phyloP scores from a whole-genome alignment of 2,329 filamentous ascomycete genomes.

The Fusarium newnesense region DNA sequence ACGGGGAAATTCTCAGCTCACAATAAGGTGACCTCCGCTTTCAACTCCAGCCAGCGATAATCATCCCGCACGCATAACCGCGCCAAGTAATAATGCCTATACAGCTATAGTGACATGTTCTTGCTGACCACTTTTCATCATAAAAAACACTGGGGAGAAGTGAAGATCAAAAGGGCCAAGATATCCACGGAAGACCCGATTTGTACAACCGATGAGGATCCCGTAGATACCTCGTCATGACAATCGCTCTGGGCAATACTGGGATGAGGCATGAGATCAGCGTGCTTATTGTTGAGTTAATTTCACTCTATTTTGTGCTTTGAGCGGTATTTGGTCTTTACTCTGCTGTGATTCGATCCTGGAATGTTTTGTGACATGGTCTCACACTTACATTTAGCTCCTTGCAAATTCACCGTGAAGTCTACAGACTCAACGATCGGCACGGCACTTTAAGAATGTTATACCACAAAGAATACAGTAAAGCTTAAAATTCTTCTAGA shows the following conservation, averaged over 20 bases:
- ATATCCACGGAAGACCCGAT: conserved; percentile 6
- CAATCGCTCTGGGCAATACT: neutral
- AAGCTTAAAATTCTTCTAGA: neutral
- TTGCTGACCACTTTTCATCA: neutral
- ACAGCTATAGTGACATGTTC: neutral
- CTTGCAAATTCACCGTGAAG: neutral
- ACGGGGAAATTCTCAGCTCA: neutral
- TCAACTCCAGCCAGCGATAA: neutral
- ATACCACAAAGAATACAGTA: neutral
- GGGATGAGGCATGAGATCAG: conserved; percentile 2
- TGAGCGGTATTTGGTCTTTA: neutral
- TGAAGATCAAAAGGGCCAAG: neutral
- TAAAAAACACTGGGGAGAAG: neutral
- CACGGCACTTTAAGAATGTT: neutral
- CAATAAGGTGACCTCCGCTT: neutral
- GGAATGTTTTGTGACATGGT: neutral
- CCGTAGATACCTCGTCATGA: neutral
- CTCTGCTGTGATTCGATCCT: neutral
- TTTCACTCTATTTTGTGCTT: neutral
- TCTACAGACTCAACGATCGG: neutral
- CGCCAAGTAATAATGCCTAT: neutral
- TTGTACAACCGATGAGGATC: neutral
- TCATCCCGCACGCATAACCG: neutral
- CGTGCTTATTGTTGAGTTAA: conserved; percentile 8
- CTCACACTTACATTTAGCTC: neutral